Base-by-base conservation (phyloP, 1,284 basidiomycete species). In the Cutaneotrichosporon sp. region DNA sequence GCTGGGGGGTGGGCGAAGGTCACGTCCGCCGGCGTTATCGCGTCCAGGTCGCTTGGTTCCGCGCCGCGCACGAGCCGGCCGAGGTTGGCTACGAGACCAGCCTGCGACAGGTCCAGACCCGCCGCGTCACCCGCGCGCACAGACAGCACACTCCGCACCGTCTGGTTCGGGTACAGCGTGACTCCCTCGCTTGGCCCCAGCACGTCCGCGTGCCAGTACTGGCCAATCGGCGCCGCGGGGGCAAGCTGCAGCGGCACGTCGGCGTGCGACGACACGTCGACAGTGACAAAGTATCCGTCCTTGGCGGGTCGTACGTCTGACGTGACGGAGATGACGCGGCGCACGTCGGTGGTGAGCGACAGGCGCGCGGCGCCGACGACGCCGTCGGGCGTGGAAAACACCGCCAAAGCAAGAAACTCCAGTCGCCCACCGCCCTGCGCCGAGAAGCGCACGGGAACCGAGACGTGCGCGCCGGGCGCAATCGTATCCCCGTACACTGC, bases 161-260 rank as follows among this genome's bases (percentile, higher is more conserved):
- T 57, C 53, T 72, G 70, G 55, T 69, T 69, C 7, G 70, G 67
- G 12, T 52, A 43, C 12, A 72, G 36, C 1, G 46, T 46, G 10
- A 30, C 10, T 5, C 7, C 7, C 1, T 34, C 38, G 7, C 26
- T 35, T 33, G 14, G 21, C 8, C 41, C 10, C 26, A 33, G 21
- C 13, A 36, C 44, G 8, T 43, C 26, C 0, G 30, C 34, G 13
- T 33, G 3, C 51, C 54, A 59, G 54, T 53, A 53, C 46, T 55
- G 44, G 26, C 46, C 44, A 3, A 55, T 45, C 0, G 49, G 22
- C 2, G 23, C 38, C 17, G 52, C 26, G 1, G 38, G n/a, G 4
- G 35, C 40, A 8, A 59, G n/a, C 33, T 49, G 45, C 3, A 59
- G 18, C 5, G 53, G 51, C 8, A 26, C n/a, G 13, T 49, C 51